These are phyloP conservation scores for Talaromyces sp. DNA, from an alignment of 2,329 filamentous ascomycete species.

Conservation along the genomic window DNA sequence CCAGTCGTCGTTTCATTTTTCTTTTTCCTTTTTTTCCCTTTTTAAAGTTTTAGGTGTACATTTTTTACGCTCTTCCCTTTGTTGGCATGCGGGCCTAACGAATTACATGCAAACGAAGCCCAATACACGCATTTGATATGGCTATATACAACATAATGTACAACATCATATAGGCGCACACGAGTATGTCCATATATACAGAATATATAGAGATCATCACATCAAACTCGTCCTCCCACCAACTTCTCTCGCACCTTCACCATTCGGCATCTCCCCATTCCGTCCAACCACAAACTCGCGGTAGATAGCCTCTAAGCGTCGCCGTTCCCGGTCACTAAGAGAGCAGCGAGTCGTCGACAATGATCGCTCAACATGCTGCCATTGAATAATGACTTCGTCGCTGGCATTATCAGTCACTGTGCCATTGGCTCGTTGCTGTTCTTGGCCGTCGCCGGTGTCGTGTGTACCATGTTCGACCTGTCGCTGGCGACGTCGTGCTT, in stretches of 20 bases:
- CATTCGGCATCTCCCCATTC: conserved; percentile 92
- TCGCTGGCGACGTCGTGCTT: conserved; percentile 64
- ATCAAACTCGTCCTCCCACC: conserved; percentile 91
- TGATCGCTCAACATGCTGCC: conserved; percentile 78
- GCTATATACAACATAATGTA: not conserved
- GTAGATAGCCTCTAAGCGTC: conserved; percentile 76
- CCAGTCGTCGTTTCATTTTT: no score
- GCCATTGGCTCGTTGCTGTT: conserved; percentile 25
- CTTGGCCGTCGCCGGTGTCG: conserved; percentile 13
- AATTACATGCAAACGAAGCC: no score
- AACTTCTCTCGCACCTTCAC: conserved; percentile 87
- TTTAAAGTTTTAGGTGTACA: no score
- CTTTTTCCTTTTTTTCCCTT: no score
- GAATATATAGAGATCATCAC: conserved; percentile 48
- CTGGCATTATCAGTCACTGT: conserved; percentile 8
- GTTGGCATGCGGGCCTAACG: no score
- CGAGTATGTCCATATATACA: conserved; percentile 7
- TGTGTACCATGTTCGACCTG: conserved; percentile 45
- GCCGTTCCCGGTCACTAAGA: conserved; percentile 75
- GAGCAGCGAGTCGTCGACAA: conserved; percentile 75
- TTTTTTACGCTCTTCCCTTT: no score
- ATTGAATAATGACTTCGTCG: conserved; percentile 76
- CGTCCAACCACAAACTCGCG: conserved; percentile 87
- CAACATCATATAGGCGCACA: not conserved
- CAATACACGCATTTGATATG: not conserved